These are phyloP conservation scores for Phytopythium litorale DNA, from an alignment of 352 stramenopile genomes.

Conservation along the genomic window DNA sequence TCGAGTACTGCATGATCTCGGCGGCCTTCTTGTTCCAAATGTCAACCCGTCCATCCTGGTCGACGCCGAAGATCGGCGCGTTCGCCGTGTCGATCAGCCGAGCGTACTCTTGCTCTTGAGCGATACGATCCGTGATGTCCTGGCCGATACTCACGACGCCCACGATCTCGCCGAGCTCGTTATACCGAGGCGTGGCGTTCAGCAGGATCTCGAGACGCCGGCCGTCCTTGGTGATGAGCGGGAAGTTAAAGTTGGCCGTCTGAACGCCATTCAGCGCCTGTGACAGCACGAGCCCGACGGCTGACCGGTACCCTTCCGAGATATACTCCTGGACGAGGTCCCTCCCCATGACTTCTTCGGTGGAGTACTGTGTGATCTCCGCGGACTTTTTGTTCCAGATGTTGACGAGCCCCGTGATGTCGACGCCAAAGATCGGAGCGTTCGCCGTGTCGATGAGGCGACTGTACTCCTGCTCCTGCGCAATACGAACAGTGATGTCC, in stretches of 20 bases:
- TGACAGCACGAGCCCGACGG: constrained; percentile 60
- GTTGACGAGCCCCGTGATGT: constrained; percentile 71
- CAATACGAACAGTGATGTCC: constrained; percentile 78
- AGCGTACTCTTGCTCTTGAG: constrained; percentile 87
- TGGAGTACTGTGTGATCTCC: constrained; percentile 86
- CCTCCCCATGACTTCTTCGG: constrained; percentile 86
- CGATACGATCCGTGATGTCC: constrained; percentile 86
- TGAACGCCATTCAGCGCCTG: constrained; percentile 68
- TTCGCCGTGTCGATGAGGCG: constrained; percentile 88
- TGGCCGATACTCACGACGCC: constrained; percentile 84
- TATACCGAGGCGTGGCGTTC: constrained; percentile 73
- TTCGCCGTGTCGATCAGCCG: constrained; percentile 89
- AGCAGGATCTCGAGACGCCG: constrained; percentile 74
- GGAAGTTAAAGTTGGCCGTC: constrained; percentile 84
- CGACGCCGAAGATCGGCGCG: constrained; percentile 87
- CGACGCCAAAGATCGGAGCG: constrained; percentile 84
- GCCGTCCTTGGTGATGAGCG: constrained; percentile 71
- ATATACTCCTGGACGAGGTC: constrained; percentile 90
- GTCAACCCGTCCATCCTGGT: constrained; percentile 74
- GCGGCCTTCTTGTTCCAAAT: constrained; percentile 92
- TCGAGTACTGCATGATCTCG: constrained; percentile 88
- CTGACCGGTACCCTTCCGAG: constrained; percentile 58
- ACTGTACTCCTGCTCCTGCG: constrained; percentile 86
- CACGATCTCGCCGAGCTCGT: constrained; percentile 70
- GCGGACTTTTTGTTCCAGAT: constrained; percentile 91